phyloP scores from a whole-genome alignment of 768 basidiomycete species.

The Tulasnella calospora region DNA sequence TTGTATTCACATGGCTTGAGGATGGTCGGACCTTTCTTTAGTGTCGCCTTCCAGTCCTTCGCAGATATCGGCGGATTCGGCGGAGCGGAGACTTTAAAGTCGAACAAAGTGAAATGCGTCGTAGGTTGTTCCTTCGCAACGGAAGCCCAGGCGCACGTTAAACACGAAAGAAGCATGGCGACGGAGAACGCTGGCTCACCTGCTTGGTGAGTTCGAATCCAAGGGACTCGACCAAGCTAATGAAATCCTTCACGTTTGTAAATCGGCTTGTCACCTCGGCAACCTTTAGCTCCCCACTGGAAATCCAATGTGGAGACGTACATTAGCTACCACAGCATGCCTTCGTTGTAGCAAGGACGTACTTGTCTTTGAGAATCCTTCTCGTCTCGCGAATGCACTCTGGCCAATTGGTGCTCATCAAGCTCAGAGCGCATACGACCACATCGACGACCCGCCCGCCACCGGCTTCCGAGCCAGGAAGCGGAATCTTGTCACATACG shows the following conservation, averaged over 20 bases:
- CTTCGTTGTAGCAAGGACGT: conserved; percentile 34
- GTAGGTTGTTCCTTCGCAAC: conserved; percentile 64
- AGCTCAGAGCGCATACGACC: conserved; percentile 86
- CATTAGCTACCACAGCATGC: not conserved
- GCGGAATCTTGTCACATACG: conserved; percentile 69
- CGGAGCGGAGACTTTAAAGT: conserved; percentile 61
- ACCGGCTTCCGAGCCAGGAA: conserved; percentile 69
- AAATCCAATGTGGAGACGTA: not conserved
- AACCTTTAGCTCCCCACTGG: conserved; percentile 74
- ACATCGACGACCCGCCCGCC: conserved; percentile 82
- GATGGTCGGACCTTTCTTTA: conserved; percentile 47
- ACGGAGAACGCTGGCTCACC: conserved; percentile 41
- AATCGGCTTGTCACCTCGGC: conserved; percentile 90
- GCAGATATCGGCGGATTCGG: conserved; percentile 41
- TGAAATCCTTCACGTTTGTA: conserved; percentile 60
- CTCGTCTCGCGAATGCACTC: conserved; percentile 82
- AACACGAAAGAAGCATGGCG: not conserved
- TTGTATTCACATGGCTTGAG: conserved; percentile 94
- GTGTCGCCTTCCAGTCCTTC: conserved; percentile 56
- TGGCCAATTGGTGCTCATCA: conserved; percentile 99
- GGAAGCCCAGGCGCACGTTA: not conserved
- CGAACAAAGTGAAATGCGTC: conserved; percentile 79
- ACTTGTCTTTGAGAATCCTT: conserved; percentile 81
- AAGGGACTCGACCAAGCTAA: conserved; percentile 54
- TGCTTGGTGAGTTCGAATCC: conserved; percentile 71